Conservation (phyloP, 768 basidiomycete genomes). For the Tremella fuciformis region DNA sequence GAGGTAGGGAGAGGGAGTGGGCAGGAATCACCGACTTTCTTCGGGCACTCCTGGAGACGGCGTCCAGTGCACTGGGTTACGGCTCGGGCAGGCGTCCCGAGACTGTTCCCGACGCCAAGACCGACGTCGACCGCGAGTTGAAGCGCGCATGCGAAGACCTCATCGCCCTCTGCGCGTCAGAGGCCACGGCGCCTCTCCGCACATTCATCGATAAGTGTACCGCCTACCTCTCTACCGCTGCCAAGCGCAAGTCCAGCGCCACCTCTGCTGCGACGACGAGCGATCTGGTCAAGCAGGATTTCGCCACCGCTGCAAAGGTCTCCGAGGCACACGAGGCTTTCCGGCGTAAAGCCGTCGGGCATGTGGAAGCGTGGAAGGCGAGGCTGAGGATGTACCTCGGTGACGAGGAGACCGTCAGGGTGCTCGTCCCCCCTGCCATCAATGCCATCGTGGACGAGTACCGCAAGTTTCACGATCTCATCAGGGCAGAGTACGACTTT, state of each 20-base stretch:
- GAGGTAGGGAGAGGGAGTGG: constrained; percentile 48
- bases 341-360: constrained; percentile 54
- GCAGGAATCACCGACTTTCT: constrained; percentile 48
- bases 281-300: constrained; percentile 54
- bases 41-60: constrained; percentile 41
- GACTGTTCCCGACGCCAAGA: constrained; percentile 61
- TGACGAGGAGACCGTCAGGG: constrained; percentile 71
- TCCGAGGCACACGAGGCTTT: constrained; percentile 61
- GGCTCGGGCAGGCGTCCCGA: constrained; percentile 26
- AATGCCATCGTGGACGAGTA: constrained; percentile 75
- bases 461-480: constrained; percentile 66
- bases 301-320: constrained; percentile 59
- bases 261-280: constrained; percentile 23
- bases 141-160: constrained; percentile 80
- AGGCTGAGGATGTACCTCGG: constrained; percentile 74
- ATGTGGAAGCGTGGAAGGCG: constrained; percentile 56
- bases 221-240: constrained; percentile 40
- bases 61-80: constrained; percentile 44
- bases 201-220: constrained; percentile 63
- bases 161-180: constrained; percentile 63
- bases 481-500: constrained; percentile 56
- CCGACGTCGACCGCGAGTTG: constrained; percentile 80
- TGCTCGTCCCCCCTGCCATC: constrained; percentile 71
- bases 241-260: constrained; percentile 12
- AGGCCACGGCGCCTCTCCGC: constrained; percentile 62